phyloP scores from a whole-genome alignment of 2,329 filamentous ascomycete genomes.

The Lasiodiplodia hormozganensis region DNA sequence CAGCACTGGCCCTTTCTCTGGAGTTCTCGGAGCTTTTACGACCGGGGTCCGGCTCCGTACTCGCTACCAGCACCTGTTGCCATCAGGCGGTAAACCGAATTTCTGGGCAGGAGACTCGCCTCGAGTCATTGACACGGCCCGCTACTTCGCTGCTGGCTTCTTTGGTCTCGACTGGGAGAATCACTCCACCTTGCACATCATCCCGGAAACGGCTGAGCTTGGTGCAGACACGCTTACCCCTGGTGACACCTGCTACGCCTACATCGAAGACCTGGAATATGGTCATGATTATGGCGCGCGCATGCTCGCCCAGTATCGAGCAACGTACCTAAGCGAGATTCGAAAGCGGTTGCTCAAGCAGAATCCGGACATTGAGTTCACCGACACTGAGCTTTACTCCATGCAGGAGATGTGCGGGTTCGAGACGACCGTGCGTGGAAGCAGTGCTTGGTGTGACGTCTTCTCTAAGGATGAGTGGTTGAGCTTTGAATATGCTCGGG shows the following conservation, averaged over 20 bases:
- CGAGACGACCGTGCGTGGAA: conserved; percentile 61
- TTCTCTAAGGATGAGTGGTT: conserved; percentile 63
- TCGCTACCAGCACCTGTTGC: conserved; percentile 58
- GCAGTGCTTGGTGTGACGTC: conserved; percentile 63
- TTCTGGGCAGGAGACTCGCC: conserved; percentile 63
- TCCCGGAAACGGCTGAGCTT: conserved; percentile 59
- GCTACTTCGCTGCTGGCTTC: conserved; percentile 61
- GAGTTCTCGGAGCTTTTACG: conserved; percentile 60
- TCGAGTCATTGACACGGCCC: conserved; percentile 64
- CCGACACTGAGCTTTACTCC: conserved; percentile 58
- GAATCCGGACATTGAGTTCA: conserved; percentile 53
- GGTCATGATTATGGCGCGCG: conserved; percentile 60
- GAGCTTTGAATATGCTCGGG: conserved; percentile 65
- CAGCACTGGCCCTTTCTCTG: conserved; percentile 62
- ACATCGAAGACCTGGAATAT: conserved; percentile 45
- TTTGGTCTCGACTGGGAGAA: conserved; percentile 59
- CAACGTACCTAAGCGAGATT: conserved; percentile 57
- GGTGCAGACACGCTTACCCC: conserved; percentile 64
- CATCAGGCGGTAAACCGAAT: conserved; percentile 39
- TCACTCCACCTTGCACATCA: conserved; percentile 55
- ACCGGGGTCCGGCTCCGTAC: conserved; percentile 62
- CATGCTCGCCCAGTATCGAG: conserved; percentile 56
- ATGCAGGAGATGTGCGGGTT: conserved; percentile 70
- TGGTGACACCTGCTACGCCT: conserved; percentile 54
- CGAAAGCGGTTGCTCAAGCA: conserved; percentile 52